Base-by-base conservation (phyloP, 345 rosid species). In the Lepidium aucheri region DNA sequence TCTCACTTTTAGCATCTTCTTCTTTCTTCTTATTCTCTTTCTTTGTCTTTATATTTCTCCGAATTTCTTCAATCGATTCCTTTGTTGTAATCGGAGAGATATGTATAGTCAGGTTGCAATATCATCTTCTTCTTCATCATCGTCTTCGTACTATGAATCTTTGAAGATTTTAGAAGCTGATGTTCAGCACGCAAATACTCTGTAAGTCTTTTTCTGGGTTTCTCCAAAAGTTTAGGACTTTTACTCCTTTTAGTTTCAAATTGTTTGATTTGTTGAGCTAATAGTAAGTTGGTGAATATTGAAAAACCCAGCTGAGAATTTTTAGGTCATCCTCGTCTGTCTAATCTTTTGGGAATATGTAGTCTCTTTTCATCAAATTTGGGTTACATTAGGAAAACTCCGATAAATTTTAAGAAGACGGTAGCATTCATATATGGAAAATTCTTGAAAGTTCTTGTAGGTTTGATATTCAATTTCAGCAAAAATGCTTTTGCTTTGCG, bases 121-220 rank as follows among this genome's bases (percentile, higher is more conserved):
- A 11, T 67, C 72, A 13, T 52, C 76, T 6, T 72, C 76, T 0
- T 72, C 74, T 0, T 70, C 69, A 0, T 70, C 69, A 0, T 65
- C 72, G 3, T 66, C 77, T 47, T 85, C 86, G 7, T 84, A 81
- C 75, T 82, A 88, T 77, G 99, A 93, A 53, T 86, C 88, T 4
- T 78, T 93, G 63, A 86, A 88, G 67, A 82, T 79, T 58, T 57
- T 93, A 64, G 97, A 93, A 79, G 90, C 92, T 68, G 97, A 90
- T 78, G 81, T 90, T 30, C 90, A 90, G 44, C 87, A 83, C 78
- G 97, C 97, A 12, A 93, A 93, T 74, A 69, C 84, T 54, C 67
- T 93, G 99, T 90, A 67, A 83, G 96, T 53, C 68, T 4, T 39
- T 60, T 61, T 83, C 71, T 68, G 55, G 43, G 67, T 77, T 67